Conservation (phyloP, 805 yeast genomes). For the Lipomyces starkeyi region DNA sequence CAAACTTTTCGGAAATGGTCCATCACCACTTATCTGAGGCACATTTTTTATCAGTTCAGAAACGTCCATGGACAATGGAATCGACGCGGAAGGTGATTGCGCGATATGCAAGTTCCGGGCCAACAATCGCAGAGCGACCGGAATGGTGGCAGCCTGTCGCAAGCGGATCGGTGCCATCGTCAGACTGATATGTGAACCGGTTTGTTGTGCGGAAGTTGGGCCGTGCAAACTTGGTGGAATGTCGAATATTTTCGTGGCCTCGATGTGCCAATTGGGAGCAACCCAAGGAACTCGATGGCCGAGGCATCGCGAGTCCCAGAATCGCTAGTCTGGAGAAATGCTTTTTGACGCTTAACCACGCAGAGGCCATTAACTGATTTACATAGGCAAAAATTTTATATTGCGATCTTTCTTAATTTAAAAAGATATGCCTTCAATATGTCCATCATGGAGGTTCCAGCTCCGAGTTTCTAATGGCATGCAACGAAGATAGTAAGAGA, state of each 20-base stretch:
- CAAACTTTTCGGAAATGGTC: conserved; percentile 40
- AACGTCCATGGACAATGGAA: conserved; percentile 40
- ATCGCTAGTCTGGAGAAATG: neutral
- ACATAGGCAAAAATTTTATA: neutral
- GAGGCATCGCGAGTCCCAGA: neutral
- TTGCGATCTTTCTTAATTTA: neutral
- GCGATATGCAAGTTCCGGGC: conserved; percentile 36
- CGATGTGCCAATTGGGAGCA: neutral
- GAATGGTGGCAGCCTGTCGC: neutral
- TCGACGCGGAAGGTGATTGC: conserved; percentile 54
- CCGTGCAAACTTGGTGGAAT: neutral
- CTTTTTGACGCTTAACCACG: no score
- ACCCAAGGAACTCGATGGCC: neutral
- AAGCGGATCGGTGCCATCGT: neutral
- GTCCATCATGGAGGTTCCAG: neutral
- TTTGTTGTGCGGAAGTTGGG: neutral
- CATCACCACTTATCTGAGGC: conserved; percentile 40
- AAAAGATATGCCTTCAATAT: neutral
- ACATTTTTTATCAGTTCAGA: conserved; percentile 36
- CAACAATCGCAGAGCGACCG: neutral
- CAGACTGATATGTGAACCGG: neutral
- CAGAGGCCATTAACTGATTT: neutral
- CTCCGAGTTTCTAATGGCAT: neutral
- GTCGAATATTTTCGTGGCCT: neutral
- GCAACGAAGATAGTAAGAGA: neutral